These are phyloP conservation scores for apple (Malus domestica) DNA, from an alignment of 306 rosid species.

Conservation along the genomic window DNA sequence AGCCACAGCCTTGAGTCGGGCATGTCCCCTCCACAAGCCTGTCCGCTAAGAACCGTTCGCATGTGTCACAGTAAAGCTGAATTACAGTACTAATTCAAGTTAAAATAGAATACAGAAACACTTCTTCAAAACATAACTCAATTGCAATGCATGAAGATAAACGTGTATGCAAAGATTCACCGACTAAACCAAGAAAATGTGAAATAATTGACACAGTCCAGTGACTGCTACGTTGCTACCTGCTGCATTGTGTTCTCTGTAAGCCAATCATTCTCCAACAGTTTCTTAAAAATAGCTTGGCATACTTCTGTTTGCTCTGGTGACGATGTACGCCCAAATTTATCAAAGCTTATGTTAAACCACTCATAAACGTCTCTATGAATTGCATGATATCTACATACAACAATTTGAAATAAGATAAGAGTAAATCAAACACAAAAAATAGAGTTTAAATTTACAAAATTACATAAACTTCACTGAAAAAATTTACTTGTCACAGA, in stretches of 20 bases:
- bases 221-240: constrained; percentile 27
- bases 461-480: background rate
- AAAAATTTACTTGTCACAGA: constrained; percentile 75
- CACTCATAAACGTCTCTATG: constrained; percentile 79
- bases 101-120: background rate
- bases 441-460: background rate
- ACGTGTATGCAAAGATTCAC: background rate
- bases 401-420: background rate
- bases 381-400: constrained; percentile 66
- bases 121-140: background rate
- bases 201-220: background rate
- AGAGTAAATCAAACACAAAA: background rate
- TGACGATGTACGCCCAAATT: constrained; percentile 84
- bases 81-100: constrained; percentile 23
- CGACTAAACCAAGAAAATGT: background rate
- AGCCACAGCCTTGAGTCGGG: constrained; percentile 67
- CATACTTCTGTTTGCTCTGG: constrained; percentile 91
- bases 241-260: constrained; percentile 85
- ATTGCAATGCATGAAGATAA: background rate
- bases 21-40: constrained; percentile 90
- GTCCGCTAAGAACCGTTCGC: constrained; percentile 82
- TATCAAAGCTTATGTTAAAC: constrained; percentile 83
- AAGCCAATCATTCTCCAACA: constrained; percentile 69
- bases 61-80: constrained; percentile 84
- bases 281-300: constrained; percentile 64